Conservation (phyloP, 352 stramenopile genomes). For the Phytopythium kandeliae region DNA sequence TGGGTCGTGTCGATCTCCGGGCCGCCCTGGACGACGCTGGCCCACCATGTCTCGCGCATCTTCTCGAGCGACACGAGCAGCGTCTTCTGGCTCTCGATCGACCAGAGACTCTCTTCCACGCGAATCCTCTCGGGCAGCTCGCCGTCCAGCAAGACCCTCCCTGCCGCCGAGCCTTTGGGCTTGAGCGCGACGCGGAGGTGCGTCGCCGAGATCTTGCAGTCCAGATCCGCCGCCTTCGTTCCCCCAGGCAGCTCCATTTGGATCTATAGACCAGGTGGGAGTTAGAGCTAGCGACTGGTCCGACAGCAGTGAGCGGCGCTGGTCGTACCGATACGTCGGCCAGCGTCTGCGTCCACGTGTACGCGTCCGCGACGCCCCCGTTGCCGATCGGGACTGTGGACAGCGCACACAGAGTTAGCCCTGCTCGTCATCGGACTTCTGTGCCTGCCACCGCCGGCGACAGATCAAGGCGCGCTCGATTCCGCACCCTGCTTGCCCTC, state of each 20-base stretch:
- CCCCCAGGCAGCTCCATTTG: constrained; percentile 84
- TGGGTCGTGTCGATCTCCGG: constrained; percentile 96
- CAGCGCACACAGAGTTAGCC: background rate
- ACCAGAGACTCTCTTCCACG: constrained; percentile 97
- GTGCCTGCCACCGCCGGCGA: no score
- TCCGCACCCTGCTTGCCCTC: constrained; percentile 76
- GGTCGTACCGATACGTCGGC: constrained; percentile 88
- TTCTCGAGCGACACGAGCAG: constrained; percentile 94
- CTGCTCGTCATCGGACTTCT: background rate
- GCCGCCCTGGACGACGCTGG: constrained; percentile 87
- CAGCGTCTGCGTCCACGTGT: constrained; percentile 98
- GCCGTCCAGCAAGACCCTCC: constrained; percentile 60
- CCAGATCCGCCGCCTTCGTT: constrained; percentile 89
- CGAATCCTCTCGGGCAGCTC: constrained; percentile 92
- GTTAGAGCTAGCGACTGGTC: constrained; percentile 1
- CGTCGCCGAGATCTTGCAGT: constrained; percentile 86
- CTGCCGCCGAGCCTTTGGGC: background rate
- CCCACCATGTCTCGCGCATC: constrained; percentile 98
- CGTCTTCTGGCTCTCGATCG: constrained; percentile 69
- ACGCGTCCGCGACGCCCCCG: constrained; percentile 80
- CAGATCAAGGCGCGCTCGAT: no score
- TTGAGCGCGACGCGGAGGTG: constrained; percentile 86
- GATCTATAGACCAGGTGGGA: constrained; percentile 28
- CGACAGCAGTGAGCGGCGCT: no score
- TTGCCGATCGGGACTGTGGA: constrained; percentile 86